Evolutionary conservation across 441 rosid species (phyloP).

Genomic region (Erysimum pusillum): DNA sequence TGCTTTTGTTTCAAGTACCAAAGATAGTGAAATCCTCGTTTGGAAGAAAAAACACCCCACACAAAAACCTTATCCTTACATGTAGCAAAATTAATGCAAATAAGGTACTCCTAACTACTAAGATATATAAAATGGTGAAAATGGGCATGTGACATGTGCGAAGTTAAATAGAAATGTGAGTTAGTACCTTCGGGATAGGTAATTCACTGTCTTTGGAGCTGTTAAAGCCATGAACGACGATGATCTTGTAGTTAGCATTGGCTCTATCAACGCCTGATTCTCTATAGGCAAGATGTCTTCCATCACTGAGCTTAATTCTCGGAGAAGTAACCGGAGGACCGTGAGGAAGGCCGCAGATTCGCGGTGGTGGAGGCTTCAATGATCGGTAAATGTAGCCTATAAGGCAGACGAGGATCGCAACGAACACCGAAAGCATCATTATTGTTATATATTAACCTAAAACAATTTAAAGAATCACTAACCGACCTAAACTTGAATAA

Average conservation of each 20-base stretch:
- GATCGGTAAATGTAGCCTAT: conserved; percentile 66
- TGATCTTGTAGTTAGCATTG: conserved; percentile 63
- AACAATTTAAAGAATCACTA: conserved; percentile 3
- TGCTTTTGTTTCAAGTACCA: neutral
- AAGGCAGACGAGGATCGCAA: conserved; percentile 60
- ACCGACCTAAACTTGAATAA: neutral
- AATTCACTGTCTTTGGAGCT: conserved; percentile 71
- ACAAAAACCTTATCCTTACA: neutral
- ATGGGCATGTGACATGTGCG: neutral
- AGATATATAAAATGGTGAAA: too few species aligned
- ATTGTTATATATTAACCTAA: conserved; percentile 35
- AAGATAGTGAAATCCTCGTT: neutral
- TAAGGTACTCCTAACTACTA: too few species aligned
- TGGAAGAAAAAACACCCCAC: neutral
- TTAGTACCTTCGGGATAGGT: conserved; percentile 61
- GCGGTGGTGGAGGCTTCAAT: conserved; percentile 72
- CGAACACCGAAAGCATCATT: conserved; percentile 61
- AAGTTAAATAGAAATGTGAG: neutral
- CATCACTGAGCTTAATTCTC: conserved; percentile 72
- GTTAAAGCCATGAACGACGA: conserved; percentile 74
- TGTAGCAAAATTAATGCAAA: conserved; percentile 1
- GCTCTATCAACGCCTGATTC: conserved; percentile 75
- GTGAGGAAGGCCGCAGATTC: conserved; percentile 70
- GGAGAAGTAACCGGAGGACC: conserved; percentile 83
- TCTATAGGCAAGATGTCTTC: conserved; percentile 80